Percentiles rank a stretch among this genome's conserved stretches.
phyloP scores from a whole-genome alignment of 2,329 filamentous ascomycete species.

The Beauveria rudraprayagi region DNA sequence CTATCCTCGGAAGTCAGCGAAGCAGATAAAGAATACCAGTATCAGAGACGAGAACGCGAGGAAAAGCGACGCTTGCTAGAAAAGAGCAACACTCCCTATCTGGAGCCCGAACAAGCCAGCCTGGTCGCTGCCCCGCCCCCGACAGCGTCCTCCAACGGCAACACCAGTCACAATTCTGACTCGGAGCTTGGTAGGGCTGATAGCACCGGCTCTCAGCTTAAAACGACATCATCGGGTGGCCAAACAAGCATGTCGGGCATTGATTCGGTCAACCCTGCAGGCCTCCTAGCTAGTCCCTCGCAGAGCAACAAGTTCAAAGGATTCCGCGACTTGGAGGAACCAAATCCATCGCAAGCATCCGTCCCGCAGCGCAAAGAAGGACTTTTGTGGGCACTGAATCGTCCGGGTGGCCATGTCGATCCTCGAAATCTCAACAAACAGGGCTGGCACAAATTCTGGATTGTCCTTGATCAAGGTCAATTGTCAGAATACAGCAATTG shows the following conservation, averaged over 20 bases:
- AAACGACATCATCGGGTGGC: conserved; percentile 40
- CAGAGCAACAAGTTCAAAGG: conserved; percentile 69
- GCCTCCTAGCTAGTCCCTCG: conserved; percentile 46
- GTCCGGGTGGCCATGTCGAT: conserved; percentile 89
- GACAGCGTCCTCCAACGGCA: conserved; percentile 33
- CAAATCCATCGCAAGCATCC: conserved; percentile 48
- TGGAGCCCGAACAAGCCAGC: conserved; percentile 57
- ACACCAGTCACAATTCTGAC: conserved; percentile 48
- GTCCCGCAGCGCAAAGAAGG: conserved; percentile 78
- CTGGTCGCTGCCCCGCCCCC: conserved; percentile 28
- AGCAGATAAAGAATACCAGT: conserved; percentile 93
- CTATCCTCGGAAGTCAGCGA: conserved; percentile 82
- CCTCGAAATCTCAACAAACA: conserved; percentile 93
- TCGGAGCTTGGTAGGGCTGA: conserved; percentile 65
- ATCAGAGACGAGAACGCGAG: conserved; percentile 88
- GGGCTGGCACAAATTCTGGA: conserved; percentile 99
- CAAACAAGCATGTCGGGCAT: conserved; percentile 24
- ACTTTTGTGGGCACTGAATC: conserved; percentile 85
- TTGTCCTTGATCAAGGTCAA: conserved; percentile 92
- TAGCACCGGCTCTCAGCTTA: conserved; percentile 63
- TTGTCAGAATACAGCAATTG: conserved; percentile 98
- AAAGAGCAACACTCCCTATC: conserved; percentile 70
- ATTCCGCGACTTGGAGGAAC: conserved; percentile 85
- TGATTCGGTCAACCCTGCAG: conserved; percentile 50
- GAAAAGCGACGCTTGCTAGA: conserved; percentile 87